Conservation (phyloP, 2,329 filamentous ascomycete genomes). For the Aspergillus tubingensis region DNA sequence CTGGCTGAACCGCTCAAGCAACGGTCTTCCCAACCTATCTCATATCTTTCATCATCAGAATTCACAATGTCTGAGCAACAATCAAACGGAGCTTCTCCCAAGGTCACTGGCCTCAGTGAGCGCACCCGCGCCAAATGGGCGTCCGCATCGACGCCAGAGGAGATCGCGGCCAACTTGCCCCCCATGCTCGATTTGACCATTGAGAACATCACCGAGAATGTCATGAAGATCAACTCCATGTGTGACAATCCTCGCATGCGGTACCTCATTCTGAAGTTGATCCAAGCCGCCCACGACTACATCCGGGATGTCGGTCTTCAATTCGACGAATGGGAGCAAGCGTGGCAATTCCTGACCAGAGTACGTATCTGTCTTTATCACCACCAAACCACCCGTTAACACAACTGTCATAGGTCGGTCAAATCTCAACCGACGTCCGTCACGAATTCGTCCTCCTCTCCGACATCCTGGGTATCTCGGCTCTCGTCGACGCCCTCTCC, state of each 20-base stretch:
- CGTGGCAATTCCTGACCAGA: constrained; percentile 18
- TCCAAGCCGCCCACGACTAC: constrained; percentile 14
- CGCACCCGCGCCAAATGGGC: constrained; percentile 9
- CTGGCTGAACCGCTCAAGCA: neutral
- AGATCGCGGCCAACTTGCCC: constrained; percentile 3
- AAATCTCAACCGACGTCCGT: constrained; percentile 19
- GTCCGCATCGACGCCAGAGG: constrained; percentile 3
- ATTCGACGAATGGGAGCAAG: constrained; percentile 16
- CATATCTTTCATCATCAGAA: neutral
- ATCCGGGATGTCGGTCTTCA: constrained; percentile 13
- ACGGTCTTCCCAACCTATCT: too few relatives aligned
- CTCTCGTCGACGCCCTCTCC: constrained; percentile 30
- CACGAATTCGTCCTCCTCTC: constrained; percentile 21
- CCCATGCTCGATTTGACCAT: constrained; percentile 14
- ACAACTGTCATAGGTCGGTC: constrained; percentile 7
- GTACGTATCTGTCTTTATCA: neutral
- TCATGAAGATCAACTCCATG: constrained; percentile 18
- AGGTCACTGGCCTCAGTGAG: constrained; percentile 1
- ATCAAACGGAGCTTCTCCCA: neutral
- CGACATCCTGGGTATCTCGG: constrained; percentile 28
- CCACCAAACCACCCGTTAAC: neutral
- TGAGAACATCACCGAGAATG: constrained; percentile 16
- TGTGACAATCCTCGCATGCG: constrained; percentile 14
- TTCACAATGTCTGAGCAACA: constrained; percentile 1
- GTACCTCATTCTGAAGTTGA: constrained; percentile 11